phyloP scores from a whole-genome alignment of 2,329 filamentous ascomycete genomes.

The Fusarium albosuccineum region DNA sequence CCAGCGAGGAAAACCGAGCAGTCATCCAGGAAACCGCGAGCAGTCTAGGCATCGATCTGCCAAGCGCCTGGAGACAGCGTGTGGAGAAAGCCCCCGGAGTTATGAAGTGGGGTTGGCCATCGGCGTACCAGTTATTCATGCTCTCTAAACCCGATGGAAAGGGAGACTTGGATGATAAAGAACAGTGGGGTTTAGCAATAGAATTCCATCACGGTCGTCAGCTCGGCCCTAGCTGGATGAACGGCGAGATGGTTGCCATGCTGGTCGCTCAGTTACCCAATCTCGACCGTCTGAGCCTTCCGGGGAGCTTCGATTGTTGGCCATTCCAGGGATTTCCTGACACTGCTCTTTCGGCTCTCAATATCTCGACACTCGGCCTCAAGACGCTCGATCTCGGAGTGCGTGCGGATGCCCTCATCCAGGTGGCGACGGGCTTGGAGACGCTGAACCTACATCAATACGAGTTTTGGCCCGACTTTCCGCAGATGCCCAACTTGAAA shows the following conservation, averaged over 20 bases:
- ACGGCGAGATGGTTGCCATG: conserved; percentile 3
- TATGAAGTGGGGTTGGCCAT: not conserved
- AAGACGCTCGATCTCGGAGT: conserved; percentile 1
- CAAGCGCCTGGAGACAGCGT: not conserved
- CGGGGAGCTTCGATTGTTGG: not conserved
- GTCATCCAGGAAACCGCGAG: not conserved
- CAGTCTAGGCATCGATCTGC: not conserved
- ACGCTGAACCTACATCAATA: conserved; percentile 5
- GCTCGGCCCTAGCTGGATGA: not conserved
- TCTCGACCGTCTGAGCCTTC: not conserved
- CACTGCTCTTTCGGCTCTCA: not conserved
- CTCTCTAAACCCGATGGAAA: not conserved
- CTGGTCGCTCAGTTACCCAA: conserved; percentile 8
- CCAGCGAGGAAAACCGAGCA: not conserved
- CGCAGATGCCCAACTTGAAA: conserved; percentile 8
- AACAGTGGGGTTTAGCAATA: not conserved
- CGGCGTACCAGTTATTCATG: not conserved
- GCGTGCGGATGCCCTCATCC: not conserved
- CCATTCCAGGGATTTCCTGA: not conserved
- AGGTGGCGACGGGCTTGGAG: conserved; percentile 8
- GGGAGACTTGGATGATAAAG: not conserved
- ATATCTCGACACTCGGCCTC: not conserved
- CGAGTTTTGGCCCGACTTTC: not conserved
- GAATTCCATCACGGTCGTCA: not conserved
- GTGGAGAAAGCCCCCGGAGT: not conserved